Percentiles rank a stretch among this genome's conserved stretches.
Conservation (phyloP, 345 rosid genomes). For the Ceriops decandra region DNA sequence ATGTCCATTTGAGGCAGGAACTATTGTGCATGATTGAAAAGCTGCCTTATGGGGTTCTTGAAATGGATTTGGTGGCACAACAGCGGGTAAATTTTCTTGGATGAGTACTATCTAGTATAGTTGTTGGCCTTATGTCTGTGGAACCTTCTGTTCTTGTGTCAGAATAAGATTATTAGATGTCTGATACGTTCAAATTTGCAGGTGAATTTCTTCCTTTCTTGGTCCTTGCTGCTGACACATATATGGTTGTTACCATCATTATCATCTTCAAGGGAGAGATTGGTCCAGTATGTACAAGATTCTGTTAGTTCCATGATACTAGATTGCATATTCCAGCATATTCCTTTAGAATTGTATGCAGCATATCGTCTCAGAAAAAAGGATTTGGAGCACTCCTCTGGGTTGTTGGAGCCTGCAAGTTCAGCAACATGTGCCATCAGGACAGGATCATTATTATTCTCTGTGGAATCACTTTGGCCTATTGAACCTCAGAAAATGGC, state of each 20-base stretch:
- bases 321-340: conserved; percentile 90
- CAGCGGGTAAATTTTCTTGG: conserved; percentile 56
- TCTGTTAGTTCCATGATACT: conserved; percentile 58
- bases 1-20: conserved; percentile 59
- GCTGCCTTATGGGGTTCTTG: conserved; percentile 59
- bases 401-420: conserved; percentile 56
- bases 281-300: conserved; percentile 77
- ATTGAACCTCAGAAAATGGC: conserved; percentile 59
- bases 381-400: conserved; percentile 58
- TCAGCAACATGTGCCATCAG: conserved; percentile 63
- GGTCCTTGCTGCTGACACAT: conserved; percentile 87
- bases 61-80: conserved; percentile 59
- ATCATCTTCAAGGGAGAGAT: conserved; percentile 57
- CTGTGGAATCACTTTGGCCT: conserved; percentile 86
- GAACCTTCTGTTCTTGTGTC: not conserved
- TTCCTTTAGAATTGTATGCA: conserved; percentile 55
- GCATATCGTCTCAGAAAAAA: conserved; percentile 65
- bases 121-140: conserved; percentile 5
- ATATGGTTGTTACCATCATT: conserved; percentile 60
- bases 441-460: conserved; percentile 56
- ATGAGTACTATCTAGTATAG: conserved; percentile 1
- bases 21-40: conserved; percentile 63
- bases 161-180: not conserved
- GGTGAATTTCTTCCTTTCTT: conserved; percentile 75
- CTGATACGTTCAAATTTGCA: conserved; percentile 27